Conservation (phyloP, 805 yeast species). For the Wickerhamiella vanderwaltii region DNA sequence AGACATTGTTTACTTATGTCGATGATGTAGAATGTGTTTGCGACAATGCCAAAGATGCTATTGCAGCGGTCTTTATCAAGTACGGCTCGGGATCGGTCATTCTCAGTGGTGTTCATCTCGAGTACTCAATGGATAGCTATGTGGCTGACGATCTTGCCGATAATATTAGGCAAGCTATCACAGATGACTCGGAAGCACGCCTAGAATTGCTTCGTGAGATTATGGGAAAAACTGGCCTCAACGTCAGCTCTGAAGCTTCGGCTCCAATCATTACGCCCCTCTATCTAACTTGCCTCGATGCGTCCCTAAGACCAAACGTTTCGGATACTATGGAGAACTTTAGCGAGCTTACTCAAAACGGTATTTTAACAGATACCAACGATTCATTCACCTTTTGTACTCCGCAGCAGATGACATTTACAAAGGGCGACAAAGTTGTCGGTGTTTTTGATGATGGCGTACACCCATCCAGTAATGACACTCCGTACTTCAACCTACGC, state of each 20-base stretch:
- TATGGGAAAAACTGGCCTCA: conserved; percentile 50
- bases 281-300: conserved; percentile 16
- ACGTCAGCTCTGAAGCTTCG: conserved; percentile 43
- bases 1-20: conserved; percentile 58
- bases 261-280: conserved; percentile 60
- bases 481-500: conserved; percentile 62
- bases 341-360: conserved; percentile 14
- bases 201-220: conserved; percentile 44
- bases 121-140: conserved; percentile 48
- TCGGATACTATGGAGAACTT: background rate
- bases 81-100: conserved; percentile 68
- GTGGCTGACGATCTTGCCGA: conserved; percentile 24
- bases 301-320: conserved; percentile 30
- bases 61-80: conserved; percentile 60
- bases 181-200: conserved; percentile 37
- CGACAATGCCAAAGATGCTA: conserved; percentile 30
- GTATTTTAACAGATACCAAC: conserved; percentile 36
- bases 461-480: conserved; percentile 38
- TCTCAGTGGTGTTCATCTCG: conserved; percentile 83
- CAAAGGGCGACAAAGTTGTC: conserved; percentile 38
- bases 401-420: conserved; percentile 11
- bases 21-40: conserved; percentile 40
- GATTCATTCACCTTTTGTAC: conserved; percentile 41
- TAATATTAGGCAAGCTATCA: conserved; percentile 33
- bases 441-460: conserved; percentile 33